Conservation (phyloP, 805 yeast species). For the Grigorovia humatica region DNA sequence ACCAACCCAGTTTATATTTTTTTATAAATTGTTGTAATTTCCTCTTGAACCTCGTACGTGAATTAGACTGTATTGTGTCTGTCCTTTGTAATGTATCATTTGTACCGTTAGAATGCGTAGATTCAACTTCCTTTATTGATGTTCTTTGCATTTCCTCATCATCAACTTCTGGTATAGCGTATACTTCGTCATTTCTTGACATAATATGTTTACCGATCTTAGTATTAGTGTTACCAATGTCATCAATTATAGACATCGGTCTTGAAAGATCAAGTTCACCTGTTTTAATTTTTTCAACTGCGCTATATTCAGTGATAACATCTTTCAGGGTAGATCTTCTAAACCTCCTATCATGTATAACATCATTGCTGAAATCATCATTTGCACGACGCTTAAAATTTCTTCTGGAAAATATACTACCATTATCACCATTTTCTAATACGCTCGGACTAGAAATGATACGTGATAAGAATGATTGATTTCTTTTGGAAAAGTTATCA, state of each 20-base stretch:
- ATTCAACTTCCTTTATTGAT: not conserved
- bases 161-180: conserved; percentile 3
- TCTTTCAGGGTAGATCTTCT: conserved; percentile 6
- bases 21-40: conserved; percentile 17
- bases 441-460: conserved; percentile 2
- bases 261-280: conserved; percentile 25
- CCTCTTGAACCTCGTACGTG: conserved; percentile 8
- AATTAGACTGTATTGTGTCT: conserved; percentile 6
- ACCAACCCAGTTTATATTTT: conserved; percentile 26
- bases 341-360: not conserved
- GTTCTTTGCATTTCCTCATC: conserved; percentile 1
- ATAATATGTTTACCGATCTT: conserved; percentile 2
- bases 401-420: not conserved
- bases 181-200: not conserved
- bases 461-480: not conserved
- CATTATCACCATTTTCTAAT: not conserved
- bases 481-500: not conserved
- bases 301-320: conserved; percentile 34
- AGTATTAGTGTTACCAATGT: conserved; percentile 18
- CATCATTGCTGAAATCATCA: not conserved
- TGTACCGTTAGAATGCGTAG: not conserved
- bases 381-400: not conserved
- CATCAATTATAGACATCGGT: conserved; percentile 25
- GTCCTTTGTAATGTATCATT: conserved; percentile 8
- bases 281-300: conserved; percentile 17